Percentiles rank a stretch among this genome's conserved stretches.
These are phyloP conservation scores for Neoconidiobolus thromboides DNA, from an alignment of 371 early-diverging fungal genomes.

Conservation along the genomic window DNA sequence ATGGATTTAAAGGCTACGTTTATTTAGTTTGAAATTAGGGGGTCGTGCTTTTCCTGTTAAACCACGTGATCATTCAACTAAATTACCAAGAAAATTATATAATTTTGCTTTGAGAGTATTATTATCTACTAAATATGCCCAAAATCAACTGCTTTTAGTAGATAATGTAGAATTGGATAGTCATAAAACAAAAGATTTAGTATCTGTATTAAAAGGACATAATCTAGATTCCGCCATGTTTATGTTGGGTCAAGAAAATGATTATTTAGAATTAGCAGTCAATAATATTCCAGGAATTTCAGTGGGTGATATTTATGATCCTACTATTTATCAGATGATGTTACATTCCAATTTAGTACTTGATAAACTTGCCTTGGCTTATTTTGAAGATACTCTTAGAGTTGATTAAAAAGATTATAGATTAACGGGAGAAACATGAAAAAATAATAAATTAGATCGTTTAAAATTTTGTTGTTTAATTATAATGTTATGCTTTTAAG, in stretches of 20 bases:
- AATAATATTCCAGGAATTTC: conserved; percentile 44
- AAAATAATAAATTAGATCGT: no score
- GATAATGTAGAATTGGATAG: conserved; percentile 38
- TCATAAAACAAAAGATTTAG: conserved; percentile 35
- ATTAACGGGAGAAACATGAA: not conserved
- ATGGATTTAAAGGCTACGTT: not conserved
- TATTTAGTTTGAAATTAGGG: conserved; percentile 7
- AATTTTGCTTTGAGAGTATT: conserved; percentile 63
- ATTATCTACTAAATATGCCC: conserved; percentile 71
- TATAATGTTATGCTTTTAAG: no score
- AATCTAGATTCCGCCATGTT: conserved; percentile 29
- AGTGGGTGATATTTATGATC: conserved; percentile 39
- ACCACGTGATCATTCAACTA: conserved; percentile 62
- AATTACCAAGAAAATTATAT: conserved; percentile 72
- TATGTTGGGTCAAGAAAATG: conserved; percentile 22
- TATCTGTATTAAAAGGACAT: conserved; percentile 22
- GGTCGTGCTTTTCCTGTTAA: conserved; percentile 76
- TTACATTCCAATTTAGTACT: conserved; percentile 9
- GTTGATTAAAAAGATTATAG: not conserved
- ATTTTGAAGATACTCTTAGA: conserved; percentile 1
- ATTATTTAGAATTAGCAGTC: conserved; percentile 37
- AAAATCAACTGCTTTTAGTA: conserved; percentile 72
- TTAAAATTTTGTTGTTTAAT: no score
- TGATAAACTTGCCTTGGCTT: conserved; percentile 4
- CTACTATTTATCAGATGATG: conserved; percentile 35